Percentiles rank a stretch among this genome's conserved stretches.
Evolutionary conservation across 768 basidiomycete genomes (phyloP).

Genomic region (Cystofilobasidium bisporidii): DNA sequence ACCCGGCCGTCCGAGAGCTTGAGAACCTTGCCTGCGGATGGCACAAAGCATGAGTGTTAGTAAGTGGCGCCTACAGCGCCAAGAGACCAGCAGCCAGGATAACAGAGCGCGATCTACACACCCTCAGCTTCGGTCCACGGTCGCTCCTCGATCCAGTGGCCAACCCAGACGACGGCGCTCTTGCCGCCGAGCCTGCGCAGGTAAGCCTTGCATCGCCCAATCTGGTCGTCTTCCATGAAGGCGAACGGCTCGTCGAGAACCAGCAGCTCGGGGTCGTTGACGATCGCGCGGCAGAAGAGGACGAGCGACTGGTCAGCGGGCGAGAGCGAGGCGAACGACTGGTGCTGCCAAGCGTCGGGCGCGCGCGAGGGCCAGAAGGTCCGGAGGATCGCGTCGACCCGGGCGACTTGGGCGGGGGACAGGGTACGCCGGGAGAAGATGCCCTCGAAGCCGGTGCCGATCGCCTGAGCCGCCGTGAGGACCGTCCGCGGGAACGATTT

Average conservation of each 20-base stretch:
- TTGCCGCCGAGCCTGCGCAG: constrained; percentile 44
- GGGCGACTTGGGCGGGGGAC: constrained; percentile 43
- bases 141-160: constrained; percentile 23
- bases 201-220: constrained; percentile 55
- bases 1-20: constrained; percentile 9
- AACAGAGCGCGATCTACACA: background rate
- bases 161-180: constrained; percentile 26
- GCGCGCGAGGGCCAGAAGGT: constrained; percentile 50
- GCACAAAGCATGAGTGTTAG: background rate
- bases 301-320: constrained; percentile 70
- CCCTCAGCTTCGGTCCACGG: constrained; percentile 25
- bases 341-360: background rate
- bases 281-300: constrained; percentile 75
- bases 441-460: constrained; percentile 85
- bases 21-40: background rate
- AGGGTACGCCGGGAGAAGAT: constrained; percentile 54
- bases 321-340: constrained; percentile 54
- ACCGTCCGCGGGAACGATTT: constrained; percentile 64
- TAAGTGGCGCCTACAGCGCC: background rate
- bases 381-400: constrained; percentile 54
- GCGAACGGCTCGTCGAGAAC: constrained; percentile 87
- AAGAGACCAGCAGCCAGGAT: background rate
- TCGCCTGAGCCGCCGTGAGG: constrained; percentile 64
- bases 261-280: constrained; percentile 61
- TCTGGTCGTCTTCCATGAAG: constrained; percentile 78